Evolutionary conservation across 2,329 filamentous ascomycete species (phyloP).

Genomic region (Talaromyces sp.): DNA sequence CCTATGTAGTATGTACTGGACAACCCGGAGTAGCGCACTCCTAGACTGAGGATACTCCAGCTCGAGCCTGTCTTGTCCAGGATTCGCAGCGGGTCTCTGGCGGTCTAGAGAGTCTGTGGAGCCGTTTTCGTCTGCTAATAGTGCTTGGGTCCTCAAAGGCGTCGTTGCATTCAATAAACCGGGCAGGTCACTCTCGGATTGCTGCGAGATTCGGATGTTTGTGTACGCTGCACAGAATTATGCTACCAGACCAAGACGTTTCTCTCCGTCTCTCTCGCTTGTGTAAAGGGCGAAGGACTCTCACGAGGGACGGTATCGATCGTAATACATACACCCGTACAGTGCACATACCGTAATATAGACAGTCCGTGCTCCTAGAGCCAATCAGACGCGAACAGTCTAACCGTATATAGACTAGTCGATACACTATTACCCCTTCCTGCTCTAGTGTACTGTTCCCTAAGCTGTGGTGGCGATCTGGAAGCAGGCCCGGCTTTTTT

Average conservation of each 20-base stretch:
- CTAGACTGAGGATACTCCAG: background rate
- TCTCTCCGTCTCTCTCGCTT: background rate
- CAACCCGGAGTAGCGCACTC: background rate
- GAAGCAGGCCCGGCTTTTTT: slow-evolving; percentile 12
- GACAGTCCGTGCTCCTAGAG: background rate
- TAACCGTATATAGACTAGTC: background rate
- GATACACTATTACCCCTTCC: background rate
- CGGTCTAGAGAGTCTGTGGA: slow-evolving; percentile 10
- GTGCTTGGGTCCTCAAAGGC: too few species aligned
- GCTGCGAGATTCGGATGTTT: background rate
- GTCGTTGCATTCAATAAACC: too few species aligned
- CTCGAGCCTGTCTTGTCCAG: too few species aligned
- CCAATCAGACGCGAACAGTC: background rate
- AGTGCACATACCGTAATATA: background rate
- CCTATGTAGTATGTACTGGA: too few species aligned
- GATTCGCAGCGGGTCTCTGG: background rate
- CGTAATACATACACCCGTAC: too few species aligned
- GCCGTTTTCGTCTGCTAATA: slow-evolving; percentile 3
- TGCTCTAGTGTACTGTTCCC: background rate
- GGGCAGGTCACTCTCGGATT: background rate
- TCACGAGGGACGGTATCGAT: too few species aligned
- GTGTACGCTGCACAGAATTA: background rate
- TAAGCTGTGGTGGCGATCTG: slow-evolving; percentile 10
- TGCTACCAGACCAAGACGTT: background rate
- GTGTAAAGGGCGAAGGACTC: too few species aligned